Base-by-base conservation (phyloP, 495 filamentous ascomycete genomes). In the Cairneyella variabilis region DNA sequence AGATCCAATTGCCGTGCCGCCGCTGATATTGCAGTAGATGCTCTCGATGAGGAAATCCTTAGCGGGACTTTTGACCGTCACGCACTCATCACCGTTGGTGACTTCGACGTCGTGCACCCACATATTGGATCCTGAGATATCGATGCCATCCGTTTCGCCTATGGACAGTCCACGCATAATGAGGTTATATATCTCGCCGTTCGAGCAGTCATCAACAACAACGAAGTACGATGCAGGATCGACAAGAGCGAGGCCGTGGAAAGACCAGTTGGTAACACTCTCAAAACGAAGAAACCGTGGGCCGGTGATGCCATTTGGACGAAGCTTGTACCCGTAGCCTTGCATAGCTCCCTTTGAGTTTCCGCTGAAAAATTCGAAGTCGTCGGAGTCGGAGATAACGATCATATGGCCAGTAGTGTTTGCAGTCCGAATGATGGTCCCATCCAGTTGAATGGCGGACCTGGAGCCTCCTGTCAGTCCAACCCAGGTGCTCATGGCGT, bases 131-230 rank as follows among this genome's bases (percentile, higher is more conserved):
- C 58, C 54, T 32, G 72, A 71, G 67, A 72, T 74, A 62, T 79
- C 75, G 48, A 82, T 67, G 11, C 76, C 78, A 64, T 79, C 76
- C 40, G 78, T 58, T 18, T 75, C 78, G 46, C 77, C 78, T 25
- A 66, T 56, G 48, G 78, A 66, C 23, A 68, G 74, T 27, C 78
- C 76, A 12, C 75, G 74, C 51, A 79, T 73, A 26, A 73, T 71
- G 66, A 80, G 71, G 46, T 80, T 76, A 51, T 82, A 80, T 9
- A 76, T 64, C 57, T 79, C 75, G 8, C 76, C 76, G 50, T 79
- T 76, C 9, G 54, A 41, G 45, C 73, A 76, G 12, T 74, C 74
- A 57, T 79, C 77, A 48, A 79, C 57, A 3, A 66, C 68, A 23
- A 79, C 30, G 55, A 48, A 26, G 22, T 40, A 51, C 27, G 26